Evolutionary conservation across 2,329 filamentous ascomycete species (phyloP).

Genomic region (Colletotrichum paranaense): DNA sequence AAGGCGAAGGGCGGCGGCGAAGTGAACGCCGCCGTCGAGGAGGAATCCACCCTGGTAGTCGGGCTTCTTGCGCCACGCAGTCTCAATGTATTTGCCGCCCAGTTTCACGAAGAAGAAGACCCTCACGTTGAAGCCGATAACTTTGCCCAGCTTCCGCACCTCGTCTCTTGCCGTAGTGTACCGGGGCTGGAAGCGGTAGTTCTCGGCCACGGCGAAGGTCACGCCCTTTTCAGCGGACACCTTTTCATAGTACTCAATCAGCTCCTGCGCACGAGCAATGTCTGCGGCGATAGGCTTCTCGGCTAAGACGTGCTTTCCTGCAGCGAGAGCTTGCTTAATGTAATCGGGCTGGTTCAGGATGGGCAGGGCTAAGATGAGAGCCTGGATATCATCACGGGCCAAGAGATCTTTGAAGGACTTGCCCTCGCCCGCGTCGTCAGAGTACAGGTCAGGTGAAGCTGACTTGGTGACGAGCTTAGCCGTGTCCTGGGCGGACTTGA

Average conservation of each 20-base stretch:
- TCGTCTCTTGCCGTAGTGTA: slow-evolving; percentile 58
- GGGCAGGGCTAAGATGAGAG: slow-evolving; percentile 70
- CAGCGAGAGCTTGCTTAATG: slow-evolving; percentile 68
- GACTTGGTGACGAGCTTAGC: slow-evolving; percentile 50
- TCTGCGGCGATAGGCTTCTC: slow-evolving; percentile 78
- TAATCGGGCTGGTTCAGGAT: slow-evolving; percentile 70
- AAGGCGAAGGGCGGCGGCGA: slow-evolving; percentile 70
- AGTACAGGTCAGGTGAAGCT: slow-evolving; percentile 63
- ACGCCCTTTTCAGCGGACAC: slow-evolving; percentile 44
- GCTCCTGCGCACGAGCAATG: slow-evolving; percentile 54
- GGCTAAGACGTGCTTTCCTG: slow-evolving; percentile 76
- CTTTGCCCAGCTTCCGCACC: slow-evolving; percentile 62
- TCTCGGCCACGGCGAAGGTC: slow-evolving; percentile 76
- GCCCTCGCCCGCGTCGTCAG: slow-evolving; percentile 60
- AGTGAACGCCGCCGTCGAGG: slow-evolving; percentile 82
- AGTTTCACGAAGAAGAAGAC: slow-evolving; percentile 55
- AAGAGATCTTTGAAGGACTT: slow-evolving; percentile 64
- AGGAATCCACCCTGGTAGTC: slow-evolving; percentile 81
- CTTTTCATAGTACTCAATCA: slow-evolving; percentile 49
- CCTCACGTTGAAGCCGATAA: slow-evolving; percentile 50
- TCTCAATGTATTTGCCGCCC: slow-evolving; percentile 35
- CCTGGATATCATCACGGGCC: slow-evolving; percentile 63
- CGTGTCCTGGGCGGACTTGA: slow-evolving; percentile 64
- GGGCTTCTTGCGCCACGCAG: slow-evolving; percentile 72
- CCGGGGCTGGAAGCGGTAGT: slow-evolving; percentile 73